phyloP scores from a whole-genome alignment of 2,329 filamentous ascomycete genomes.

The Dactylellina sp. region DNA sequence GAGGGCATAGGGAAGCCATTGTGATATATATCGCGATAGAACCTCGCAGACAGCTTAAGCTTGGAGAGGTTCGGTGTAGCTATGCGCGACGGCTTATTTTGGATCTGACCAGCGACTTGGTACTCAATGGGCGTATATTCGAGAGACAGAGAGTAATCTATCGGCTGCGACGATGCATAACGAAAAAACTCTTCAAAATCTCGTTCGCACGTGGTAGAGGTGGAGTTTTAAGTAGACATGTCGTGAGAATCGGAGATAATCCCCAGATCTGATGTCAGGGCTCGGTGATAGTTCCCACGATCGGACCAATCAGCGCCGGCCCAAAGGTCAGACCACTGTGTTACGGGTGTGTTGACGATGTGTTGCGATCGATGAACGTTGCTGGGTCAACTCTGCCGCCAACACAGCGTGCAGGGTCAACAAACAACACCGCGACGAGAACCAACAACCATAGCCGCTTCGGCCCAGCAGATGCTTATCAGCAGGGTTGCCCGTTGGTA shows the following conservation, averaged over 20 bases:
- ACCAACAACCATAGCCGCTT: background rate
- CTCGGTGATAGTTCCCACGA: conserved; percentile 27
- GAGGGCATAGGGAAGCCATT: conserved; percentile 37
- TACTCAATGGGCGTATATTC: background rate
- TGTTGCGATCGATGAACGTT: conserved; percentile 15
- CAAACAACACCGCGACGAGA: conserved; percentile 53
- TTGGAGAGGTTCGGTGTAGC: conserved; percentile 4
- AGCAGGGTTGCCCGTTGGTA: conserved; percentile 18
- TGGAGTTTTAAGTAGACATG: background rate
- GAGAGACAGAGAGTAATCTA: background rate
- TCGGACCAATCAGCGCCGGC: conserved; percentile 28
- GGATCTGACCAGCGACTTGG: conserved; percentile 20
- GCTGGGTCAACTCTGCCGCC: conserved; percentile 50
- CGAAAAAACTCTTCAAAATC: background rate
- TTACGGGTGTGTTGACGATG: conserved; percentile 19
- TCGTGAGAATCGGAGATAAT: conserved; percentile 27
- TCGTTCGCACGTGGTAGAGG: background rate
- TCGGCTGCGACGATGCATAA: background rate
- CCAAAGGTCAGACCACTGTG: conserved; percentile 11
- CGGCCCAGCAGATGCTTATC: conserved; percentile 9
- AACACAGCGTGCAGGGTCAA: conserved; percentile 36
- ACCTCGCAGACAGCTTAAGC: background rate
- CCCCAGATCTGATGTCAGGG: conserved; percentile 45
- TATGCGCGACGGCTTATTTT: too few species aligned
- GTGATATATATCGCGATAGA: background rate